These are phyloP conservation scores for Aspergillus homomorphus DNA, from an alignment of 495 filamentous ascomycete species.

Conservation along the genomic window DNA sequence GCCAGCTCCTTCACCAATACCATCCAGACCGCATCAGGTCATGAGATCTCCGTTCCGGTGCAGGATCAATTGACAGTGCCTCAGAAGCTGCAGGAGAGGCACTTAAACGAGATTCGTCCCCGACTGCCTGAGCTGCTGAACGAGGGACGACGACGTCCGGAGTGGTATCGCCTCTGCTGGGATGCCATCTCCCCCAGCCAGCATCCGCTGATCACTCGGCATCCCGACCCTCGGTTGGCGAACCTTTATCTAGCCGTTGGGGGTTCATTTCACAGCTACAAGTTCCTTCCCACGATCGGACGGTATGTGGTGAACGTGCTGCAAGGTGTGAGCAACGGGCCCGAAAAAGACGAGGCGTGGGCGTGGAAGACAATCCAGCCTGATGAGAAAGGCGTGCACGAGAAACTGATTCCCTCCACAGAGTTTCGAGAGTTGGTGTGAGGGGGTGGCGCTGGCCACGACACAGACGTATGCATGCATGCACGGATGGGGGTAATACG, in stretches of 20 bases:
- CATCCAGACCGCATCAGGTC: conserved; percentile 27
- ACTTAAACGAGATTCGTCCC: conserved; percentile 11
- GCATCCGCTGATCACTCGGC: conserved; percentile 52
- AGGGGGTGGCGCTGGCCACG: neutral
- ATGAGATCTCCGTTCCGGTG: conserved; percentile 30
- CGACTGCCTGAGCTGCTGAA: conserved; percentile 24
- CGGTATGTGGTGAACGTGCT: conserved; percentile 55
- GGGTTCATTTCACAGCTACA: conserved; percentile 51
- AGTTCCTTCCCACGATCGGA: conserved; percentile 57
- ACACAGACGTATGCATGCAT: neutral
- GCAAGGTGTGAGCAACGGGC: conserved; percentile 25
- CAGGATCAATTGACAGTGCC: conserved; percentile 19
- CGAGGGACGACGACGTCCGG: conserved; percentile 13
- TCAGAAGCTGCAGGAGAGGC: conserved; percentile 12
- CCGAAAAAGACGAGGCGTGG: conserved; percentile 31
- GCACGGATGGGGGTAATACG: neutral
- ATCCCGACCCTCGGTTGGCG: conserved; percentile 33
- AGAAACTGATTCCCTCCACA: conserved; percentile 11
- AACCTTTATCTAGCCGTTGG: conserved; percentile 47
- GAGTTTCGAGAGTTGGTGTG: conserved; percentile 13
- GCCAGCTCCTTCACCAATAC: conserved; percentile 32
- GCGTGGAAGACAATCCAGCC: conserved; percentile 24
- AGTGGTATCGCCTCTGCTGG: conserved; percentile 32
- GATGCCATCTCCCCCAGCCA: conserved; percentile 39
- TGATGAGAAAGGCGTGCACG: conserved; percentile 11